Evolutionary conservation across 305 asterid species (phyloP), one percentile per base, ranked within the genome.

Genomic region (Rubia tinctorum): DNA sequence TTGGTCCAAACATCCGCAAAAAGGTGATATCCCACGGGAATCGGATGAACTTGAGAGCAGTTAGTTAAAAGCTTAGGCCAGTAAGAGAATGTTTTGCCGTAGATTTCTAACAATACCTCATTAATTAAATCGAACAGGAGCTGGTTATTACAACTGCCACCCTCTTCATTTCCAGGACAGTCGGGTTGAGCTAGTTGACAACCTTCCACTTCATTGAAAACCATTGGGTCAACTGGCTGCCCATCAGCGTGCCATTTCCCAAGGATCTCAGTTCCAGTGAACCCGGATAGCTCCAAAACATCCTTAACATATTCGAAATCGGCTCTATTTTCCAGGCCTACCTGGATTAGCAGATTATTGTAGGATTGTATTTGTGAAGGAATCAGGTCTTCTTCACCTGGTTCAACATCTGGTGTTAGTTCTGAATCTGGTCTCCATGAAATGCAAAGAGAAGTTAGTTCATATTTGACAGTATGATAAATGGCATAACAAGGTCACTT

Each of bases 1-100:
- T 82, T 88, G 1, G 80, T 70, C 98, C 97, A 94, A 6, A 94
- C 97, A 72, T 86, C 88, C 75, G 88, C 90, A 27, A 91, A 78
- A 30, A 91, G 88, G 51, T 75, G 89, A 51, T 81, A 69, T 3
- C 92, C 97, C 60, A 81, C 79, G 0, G 96, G 97, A 84, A 86
- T 80, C 17, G 76, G 87, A 56, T 84, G 96, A 43, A 86, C 71
- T 34, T 64, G 82, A 6, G 93, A 88, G 56, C 73, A 81, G 58
- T 53, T 68, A 1, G 91, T 86, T 23, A 91, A 77, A 0, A 86
- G 78, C 71, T 27, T 73, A 7, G 96, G 96, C 97, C 97, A 94
- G 72, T 87, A 90, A 72, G 86, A 87, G 27, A 82, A 86, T 7
- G 96, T 85, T 72, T 84, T 81, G 44, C 88, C 91, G 20, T 88